Base-by-base conservation (phyloP, 164 flowering plant genomes). In the Magnolia kwangsiensis region DNA sequence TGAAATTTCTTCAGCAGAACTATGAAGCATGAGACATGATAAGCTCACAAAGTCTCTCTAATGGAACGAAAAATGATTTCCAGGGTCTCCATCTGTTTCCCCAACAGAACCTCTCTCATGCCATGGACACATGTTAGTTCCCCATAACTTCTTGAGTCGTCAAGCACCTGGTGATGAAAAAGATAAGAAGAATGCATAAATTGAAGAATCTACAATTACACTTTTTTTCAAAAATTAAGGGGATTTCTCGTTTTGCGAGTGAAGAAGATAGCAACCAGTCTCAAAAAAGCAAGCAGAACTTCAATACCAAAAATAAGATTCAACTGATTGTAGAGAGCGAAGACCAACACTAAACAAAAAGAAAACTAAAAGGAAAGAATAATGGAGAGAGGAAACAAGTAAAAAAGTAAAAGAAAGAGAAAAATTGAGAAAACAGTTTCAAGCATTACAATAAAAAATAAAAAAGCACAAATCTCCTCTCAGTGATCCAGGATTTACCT, bases 21-120 rank as follows among this genome's bases (percentile, higher is more conserved):
- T 1, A 68, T 31, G 10, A 65, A 63, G 65, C 11, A 27, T 14
- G n/a, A 69, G 20, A 20, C 27, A 55, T 49, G 18, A 14, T 24
- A 20, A 50, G 61, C 88, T 84, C 81, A 93, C 98, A 95, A 16
- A 27, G 92, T 92, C 20, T 80, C 85, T 20, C 84, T 86, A 85
- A 92, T 86, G 0, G 90, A 89, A 61, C 72, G 74, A 74, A 91
- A 75, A 76, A 88, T 83, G 23, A 27, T 75, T 69, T 88, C 84
- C 77, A 95, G 80, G n/a, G 95, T 86, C 16, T 87, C 89, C 92
- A 92, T 82, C 83, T 95, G 98, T 82, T 90, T 73, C 67, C 69
- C 83, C 84, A 72, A 21, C 8, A 93, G 78, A 1, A 84, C 90
- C 59, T 87, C 86, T 76, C 58, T 80, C 49, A 93, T 81, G 18